A percentile compares a stretch with the other conserved stretches of the same genome.
Conservation (phyloP, 495 filamentous ascomycete genomes). For the Xylaria curta region DNA sequence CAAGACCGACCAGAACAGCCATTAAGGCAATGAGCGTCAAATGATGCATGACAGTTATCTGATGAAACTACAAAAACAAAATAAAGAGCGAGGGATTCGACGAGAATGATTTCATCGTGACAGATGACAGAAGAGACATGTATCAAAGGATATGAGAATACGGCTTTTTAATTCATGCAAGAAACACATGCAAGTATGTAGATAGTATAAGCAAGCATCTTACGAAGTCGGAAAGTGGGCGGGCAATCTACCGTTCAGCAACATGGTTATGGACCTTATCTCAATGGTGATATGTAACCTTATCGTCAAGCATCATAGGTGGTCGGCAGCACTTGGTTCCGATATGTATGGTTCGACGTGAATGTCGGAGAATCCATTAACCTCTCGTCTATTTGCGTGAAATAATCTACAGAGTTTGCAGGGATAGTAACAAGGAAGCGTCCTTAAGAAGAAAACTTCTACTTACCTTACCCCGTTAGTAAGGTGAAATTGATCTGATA, state of each 20-base stretch:
- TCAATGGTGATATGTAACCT: background rate
- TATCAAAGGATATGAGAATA: background rate
- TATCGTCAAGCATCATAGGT: background rate
- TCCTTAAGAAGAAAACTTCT: background rate
- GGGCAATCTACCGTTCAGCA: background rate
- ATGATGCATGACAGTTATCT: conserved; percentile 15
- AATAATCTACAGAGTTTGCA: background rate
- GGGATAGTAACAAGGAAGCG: background rate
- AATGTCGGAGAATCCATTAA: background rate
- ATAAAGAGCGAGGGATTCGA: background rate
- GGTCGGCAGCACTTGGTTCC: background rate
- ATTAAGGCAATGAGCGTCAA: conserved; percentile 34
- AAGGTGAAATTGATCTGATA: background rate
- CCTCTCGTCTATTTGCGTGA: background rate
- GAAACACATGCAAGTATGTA: background rate
- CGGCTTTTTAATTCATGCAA: background rate
- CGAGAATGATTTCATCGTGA: background rate
- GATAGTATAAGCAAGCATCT: background rate
- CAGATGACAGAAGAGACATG: conserved; percentile 1
- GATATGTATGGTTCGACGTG: background rate
- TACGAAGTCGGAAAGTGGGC: background rate
- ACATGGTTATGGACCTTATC: background rate
- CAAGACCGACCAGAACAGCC: conserved; percentile 32
- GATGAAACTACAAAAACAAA: background rate
- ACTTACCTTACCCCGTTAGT: background rate